Conservation (phyloP, 768 basidiomycete genomes). For the Galerina marginata region DNA sequence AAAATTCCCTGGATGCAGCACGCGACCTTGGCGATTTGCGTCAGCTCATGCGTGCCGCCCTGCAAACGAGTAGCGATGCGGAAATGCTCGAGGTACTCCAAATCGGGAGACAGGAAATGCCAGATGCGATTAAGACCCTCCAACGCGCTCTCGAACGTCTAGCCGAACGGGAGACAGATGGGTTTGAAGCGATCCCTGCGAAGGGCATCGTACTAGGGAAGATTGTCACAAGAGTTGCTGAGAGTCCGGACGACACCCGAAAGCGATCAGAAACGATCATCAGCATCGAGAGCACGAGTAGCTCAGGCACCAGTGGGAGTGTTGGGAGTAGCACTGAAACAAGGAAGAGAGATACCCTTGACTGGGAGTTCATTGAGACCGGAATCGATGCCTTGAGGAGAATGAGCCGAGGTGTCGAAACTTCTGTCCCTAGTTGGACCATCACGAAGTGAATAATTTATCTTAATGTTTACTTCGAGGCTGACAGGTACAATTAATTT, state of each 20-base stretch:
- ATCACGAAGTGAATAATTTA: conserved; percentile 60
- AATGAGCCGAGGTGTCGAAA: conserved; percentile 50
- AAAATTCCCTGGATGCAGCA: conserved; percentile 48
- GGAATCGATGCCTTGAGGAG: conserved; percentile 74
- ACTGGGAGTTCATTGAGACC: conserved; percentile 72
- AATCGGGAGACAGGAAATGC: conserved; percentile 70
- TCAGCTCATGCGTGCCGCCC: conserved; percentile 60
- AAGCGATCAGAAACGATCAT: conserved; percentile 29
- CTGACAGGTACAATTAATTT: neutral
- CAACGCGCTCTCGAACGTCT: conserved; percentile 52
- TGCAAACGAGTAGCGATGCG: conserved; percentile 62
- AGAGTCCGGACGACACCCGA: neutral
- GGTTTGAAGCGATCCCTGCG: neutral
- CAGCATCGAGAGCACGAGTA: conserved; percentile 29
- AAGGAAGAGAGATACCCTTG: conserved; percentile 53
- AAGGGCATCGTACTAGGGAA: conserved; percentile 22
- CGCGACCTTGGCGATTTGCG: conserved; percentile 62
- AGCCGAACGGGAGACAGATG: conserved; percentile 21
- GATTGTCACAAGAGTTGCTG: conserved; percentile 22
- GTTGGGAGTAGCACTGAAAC: conserved; percentile 20
- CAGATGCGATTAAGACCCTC: conserved; percentile 81
- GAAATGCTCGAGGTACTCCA: conserved; percentile 69
- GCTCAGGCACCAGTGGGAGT: conserved; percentile 3
- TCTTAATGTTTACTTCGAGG: neutral
- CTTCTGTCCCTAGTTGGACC: conserved; percentile 71